Evolutionary conservation across 495 filamentous ascomycete species (phyloP).

Genomic region (Cercophora sp.): DNA sequence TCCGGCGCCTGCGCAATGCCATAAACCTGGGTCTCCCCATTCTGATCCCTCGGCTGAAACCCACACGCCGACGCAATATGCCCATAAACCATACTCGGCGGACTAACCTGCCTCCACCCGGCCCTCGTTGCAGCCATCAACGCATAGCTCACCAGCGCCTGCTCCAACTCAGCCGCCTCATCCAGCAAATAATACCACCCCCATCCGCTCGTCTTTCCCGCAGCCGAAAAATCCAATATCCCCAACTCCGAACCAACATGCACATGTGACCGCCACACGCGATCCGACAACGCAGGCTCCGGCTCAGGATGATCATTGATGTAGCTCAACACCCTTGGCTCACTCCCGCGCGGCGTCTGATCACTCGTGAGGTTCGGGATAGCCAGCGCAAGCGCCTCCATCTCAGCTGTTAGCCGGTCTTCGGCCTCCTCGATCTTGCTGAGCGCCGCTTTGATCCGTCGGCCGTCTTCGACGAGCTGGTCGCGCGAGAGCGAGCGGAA

Average conservation of each 20-base stretch:
- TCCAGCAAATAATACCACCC: constrained; percentile 94
- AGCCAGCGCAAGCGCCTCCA: constrained; percentile 68
- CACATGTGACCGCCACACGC: constrained; percentile 65
- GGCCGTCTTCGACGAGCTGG: constrained; percentile 60
- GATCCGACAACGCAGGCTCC: constrained; percentile 45
- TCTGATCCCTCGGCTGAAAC: constrained; percentile 86
- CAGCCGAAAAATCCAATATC: constrained; percentile 79
- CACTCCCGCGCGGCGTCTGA: constrained; percentile 67
- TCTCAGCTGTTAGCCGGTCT: constrained; percentile 56
- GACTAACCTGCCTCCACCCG: constrained; percentile 73
- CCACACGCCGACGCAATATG: constrained; percentile 88
- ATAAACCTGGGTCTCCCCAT: constrained; percentile 91
- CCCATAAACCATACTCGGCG: constrained; percentile 86
- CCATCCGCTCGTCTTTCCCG: constrained; percentile 80
- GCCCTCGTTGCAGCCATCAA: constrained; percentile 61
- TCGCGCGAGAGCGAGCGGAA: constrained; percentile 36
- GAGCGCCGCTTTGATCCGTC: constrained; percentile 63
- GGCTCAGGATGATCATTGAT: constrained; percentile 71
- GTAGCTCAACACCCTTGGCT: constrained; percentile 53
- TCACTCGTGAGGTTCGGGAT: constrained; percentile 83
- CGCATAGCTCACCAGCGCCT: constrained; percentile 85
- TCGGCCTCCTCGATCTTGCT: constrained; percentile 57
- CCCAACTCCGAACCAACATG: constrained; percentile 76
- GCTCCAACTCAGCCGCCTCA: constrained; percentile 85
- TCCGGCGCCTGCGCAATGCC: constrained; percentile 57